Conservation (phyloP, 257 asterid species). For the Forsythia viridissima region DNA sequence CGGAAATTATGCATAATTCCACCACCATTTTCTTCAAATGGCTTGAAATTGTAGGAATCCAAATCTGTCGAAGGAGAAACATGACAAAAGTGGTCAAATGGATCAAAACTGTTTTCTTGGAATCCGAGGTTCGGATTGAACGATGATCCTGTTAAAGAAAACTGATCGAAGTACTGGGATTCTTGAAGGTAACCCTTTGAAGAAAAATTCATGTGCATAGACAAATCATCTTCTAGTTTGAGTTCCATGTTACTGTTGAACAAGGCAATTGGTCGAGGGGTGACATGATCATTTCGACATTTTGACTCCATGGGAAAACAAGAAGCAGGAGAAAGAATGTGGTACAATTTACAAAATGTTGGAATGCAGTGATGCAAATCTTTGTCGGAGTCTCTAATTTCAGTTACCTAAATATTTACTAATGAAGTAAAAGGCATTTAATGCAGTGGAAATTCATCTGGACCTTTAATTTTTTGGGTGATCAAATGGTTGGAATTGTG, state of each 20-base stretch:
- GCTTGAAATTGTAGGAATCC: constrained; percentile 34
- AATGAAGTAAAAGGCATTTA: constrained; percentile 36
- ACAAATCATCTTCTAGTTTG: constrained; percentile 41
- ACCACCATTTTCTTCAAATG: constrained; percentile 39
- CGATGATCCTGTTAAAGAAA: constrained; percentile 29
- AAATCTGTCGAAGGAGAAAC: constrained; percentile 26
- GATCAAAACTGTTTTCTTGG: constrained; percentile 42
- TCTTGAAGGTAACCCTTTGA: constrained; percentile 56
- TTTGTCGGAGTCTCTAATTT: constrained; percentile 28
- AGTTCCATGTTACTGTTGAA: constrained; percentile 43
- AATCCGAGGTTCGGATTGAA: constrained; percentile 34
- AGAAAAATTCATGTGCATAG: constrained; percentile 31
- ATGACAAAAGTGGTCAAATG: constrained; percentile 51
- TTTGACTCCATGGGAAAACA: constrained; percentile 35
- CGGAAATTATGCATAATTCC: constrained; percentile 34
- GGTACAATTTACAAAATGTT: constrained; percentile 14
- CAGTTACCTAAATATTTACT: constrained; percentile 41
- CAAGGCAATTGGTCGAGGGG: constrained; percentile 28
- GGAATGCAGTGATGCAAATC: constrained; percentile 26
- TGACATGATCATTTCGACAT: constrained; percentile 17
- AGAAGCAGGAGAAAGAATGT: constrained; percentile 28
- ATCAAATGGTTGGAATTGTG: constrained; percentile 30
- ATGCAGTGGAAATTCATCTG: constrained; percentile 28
- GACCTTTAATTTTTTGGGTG: constrained; percentile 25
- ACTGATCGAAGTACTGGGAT: constrained; percentile 53